Evolutionary conservation across 2,329 filamentous ascomycete genomes (phyloP).

Genomic region (Falciphora oryzae): DNA sequence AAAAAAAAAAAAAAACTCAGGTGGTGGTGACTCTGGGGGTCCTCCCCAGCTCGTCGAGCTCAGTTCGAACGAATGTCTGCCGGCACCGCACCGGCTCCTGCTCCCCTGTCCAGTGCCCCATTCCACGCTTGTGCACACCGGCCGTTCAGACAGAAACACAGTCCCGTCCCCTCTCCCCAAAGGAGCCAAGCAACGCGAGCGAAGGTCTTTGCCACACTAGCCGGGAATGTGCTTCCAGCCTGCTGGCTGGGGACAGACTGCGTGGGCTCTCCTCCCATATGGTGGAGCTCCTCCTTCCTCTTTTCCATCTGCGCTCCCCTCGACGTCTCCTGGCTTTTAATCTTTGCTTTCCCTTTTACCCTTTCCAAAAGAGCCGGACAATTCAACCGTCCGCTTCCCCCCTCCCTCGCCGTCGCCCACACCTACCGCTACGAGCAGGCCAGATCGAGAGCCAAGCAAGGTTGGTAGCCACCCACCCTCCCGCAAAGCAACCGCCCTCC

Average conservation of each 20-base stretch:
- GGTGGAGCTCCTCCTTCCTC: background rate
- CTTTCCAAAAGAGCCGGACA: background rate
- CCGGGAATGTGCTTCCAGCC: background rate
- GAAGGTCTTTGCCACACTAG: background rate
- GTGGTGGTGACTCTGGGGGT: background rate
- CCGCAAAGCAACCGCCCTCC: background rate
- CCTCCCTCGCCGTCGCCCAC: background rate
- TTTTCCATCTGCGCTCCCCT: background rate
- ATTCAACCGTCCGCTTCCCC: background rate
- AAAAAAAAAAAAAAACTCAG: background rate
- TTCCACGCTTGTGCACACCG: background rate
- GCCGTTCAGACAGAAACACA: background rate
- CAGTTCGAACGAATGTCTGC: background rate
- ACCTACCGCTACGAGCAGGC: background rate
- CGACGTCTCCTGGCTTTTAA: background rate
- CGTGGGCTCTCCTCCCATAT: background rate
- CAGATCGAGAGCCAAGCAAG: background rate
- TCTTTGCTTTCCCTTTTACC: background rate
- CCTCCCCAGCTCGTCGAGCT: background rate
- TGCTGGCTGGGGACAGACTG: background rate
- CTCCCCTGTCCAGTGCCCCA: background rate
- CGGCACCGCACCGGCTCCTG: background rate
- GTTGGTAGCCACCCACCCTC: background rate
- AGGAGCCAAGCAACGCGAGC: background rate
- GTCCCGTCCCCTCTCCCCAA: background rate